Base-by-base conservation (phyloP, 2,329 filamentous ascomycete genomes). In the Paecilomyces dactylethromorphus region DNA sequence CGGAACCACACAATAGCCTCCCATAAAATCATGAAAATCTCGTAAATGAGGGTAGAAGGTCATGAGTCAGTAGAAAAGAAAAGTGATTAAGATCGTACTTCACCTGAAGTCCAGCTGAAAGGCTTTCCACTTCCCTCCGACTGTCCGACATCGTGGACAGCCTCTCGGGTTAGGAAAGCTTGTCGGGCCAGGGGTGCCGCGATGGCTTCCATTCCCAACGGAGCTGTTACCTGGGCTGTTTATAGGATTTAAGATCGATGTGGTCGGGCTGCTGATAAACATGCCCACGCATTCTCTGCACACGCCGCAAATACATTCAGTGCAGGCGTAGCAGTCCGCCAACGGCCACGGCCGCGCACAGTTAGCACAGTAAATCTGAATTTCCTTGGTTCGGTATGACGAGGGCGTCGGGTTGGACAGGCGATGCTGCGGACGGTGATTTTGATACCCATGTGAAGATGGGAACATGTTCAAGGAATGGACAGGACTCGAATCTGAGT, bases 281-380 rank as follows among this genome's bases (percentile, higher is more conserved):
- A 75, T 71, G 57, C 70, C 69, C 59, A 97, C 91, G 68, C 93
- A 97, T 60, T 91, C 86, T 63, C 88, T 86, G 74, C 94, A 97
- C 55, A 97, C 83, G 15, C 92, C 93, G 71, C 91, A 96, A 63
- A 97, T 96, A 73, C 94, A 97, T 74, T 97, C 92, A 1, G 92
- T 96, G 73, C 93, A 97, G 22, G 93, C 93, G 70, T 92, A 97
- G 33, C 91, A 94, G 68, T 93, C 89, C 68, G 87, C 88, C 26
- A 97, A 79, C 11, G 87, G 79, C 56, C 88, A 92, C 18, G 92
- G 81, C 39, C 88, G 85, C 63, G 90, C 87, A 70, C 93, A 97
- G 54, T 89, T 90, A 21, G 92, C 90, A 72, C 93, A 97, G 72
- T 96, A 96, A 50, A 97, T 96, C 71, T 96, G 90, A 2, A 93